Evolutionary conservation across 148 eudicot species (phyloP), one percentile per base, ranked within the genome.

Genomic region (Polygonum maritimum): DNA sequence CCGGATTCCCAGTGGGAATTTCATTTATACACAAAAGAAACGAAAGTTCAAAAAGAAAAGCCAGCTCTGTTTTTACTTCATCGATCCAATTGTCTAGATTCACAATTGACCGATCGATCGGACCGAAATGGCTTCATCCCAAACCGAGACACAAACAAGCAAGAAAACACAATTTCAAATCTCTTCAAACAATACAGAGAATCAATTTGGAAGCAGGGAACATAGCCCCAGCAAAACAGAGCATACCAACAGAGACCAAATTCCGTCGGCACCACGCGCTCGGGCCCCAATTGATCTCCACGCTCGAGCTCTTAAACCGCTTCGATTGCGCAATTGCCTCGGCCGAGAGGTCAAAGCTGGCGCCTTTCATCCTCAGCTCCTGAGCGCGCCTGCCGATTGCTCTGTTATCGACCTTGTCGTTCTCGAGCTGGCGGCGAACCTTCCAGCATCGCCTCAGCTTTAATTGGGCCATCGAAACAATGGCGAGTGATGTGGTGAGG

Each of bases 331-430:
- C 87, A 73, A 21, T 44, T 0, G 86, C 87, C 82, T 79, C 88
- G 49, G 81, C 80, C 5, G 79, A 69, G 78, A 84, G 55, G 84
- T 89, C 88, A 40, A 87, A 70, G 14, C 74, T 16, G 19, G 74
- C 74, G 12, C 74, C 74, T 74, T 87, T 87, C 92, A 87, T 85
- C 83, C 92, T 83, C 86, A 89, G 72, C 75, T 89, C 92, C 74
- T 83, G 86, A 31, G 87, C 72, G 48, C 90, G 84, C 54, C 90
- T 47, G 26, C 82, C 58, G 9, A 89, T 52, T 1, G 84, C 85
- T 16, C 92, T 77, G 22, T 57, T 79, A 21, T 87, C 87, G 22
- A 1, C 76, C 71, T 70, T 81, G 69, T 85, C 92, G 62, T 86
- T 85, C 85, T 84, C 85, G 77, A 87, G 65, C 84, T 78, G 84